Percentiles rank a stretch among this genome's conserved stretches.
Evolutionary conservation across 352 stramenopile species (phyloP).

Genomic region (Phytophthora palmivora): DNA sequence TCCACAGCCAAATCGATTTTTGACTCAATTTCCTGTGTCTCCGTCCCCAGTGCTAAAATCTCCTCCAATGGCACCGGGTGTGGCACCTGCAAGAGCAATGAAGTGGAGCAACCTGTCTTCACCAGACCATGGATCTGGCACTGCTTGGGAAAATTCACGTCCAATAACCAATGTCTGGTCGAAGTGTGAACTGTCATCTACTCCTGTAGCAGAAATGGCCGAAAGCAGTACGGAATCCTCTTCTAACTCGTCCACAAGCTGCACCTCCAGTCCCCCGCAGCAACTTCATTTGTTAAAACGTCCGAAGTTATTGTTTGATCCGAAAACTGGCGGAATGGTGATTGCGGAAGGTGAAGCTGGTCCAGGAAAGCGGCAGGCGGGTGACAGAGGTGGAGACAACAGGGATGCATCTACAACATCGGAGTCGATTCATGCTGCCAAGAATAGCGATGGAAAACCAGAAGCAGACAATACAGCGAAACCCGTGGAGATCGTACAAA

Average conservation of each 20-base stretch:
- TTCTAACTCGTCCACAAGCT: conserved; percentile 22
- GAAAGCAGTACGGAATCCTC: conserved; percentile 26
- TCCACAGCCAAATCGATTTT: conserved; percentile 1
- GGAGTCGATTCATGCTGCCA: background rate
- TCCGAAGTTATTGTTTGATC: conserved; percentile 80
- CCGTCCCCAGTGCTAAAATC: background rate
- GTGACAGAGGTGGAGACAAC: conserved; percentile 8
- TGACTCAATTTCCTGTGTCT: conserved; percentile 7
- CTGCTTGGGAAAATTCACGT: background rate
- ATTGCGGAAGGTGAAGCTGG: conserved; percentile 36
- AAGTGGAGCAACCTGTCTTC: conserved; percentile 17
- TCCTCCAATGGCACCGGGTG: conserved; percentile 6
- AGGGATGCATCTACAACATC: background rate
- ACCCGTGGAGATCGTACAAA: background rate
- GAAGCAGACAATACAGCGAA: conserved; percentile 16
- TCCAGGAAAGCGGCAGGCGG: conserved; percentile 16
- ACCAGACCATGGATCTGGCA: conserved; percentile 1
- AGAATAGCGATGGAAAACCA: conserved; percentile 4
- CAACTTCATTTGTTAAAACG: conserved; percentile 68
- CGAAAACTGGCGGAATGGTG: conserved; percentile 68
- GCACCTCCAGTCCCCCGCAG: conserved; percentile 22
- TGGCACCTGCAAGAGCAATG: conserved; percentile 2
- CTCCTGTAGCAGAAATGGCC: conserved; percentile 9
- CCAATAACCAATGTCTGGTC: conserved; percentile 2
- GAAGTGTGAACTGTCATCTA: conserved; percentile 17